Evolutionary conservation across 2,329 filamentous ascomycete species (phyloP), one percentile per base, ranked within the genome.

Genomic region (Periconia macrospinosa): DNA sequence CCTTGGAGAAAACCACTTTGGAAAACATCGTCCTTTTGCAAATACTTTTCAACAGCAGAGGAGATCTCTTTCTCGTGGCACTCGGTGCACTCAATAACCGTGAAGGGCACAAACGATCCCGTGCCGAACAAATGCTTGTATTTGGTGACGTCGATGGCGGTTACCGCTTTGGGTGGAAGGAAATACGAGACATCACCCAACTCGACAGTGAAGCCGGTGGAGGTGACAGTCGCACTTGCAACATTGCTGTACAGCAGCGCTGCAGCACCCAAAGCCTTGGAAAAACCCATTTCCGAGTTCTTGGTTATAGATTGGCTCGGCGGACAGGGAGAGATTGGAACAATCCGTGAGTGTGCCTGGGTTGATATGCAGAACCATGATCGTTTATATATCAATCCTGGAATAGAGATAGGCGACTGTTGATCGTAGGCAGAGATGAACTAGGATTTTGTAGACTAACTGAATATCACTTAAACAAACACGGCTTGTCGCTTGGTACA

Each of bases 101-200:
- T 77, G 47, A 79, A 58, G 1, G 76, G 75, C 11, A 72, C 65
- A 19, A 78, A 67, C 7, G 49, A 35, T 0, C 63, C 67, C 46
- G 60, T 54, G 14, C 50, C 55, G 30, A 66, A 61, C 1, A 50
- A 49, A 6, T 54, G 49, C 33, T 60, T 57, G n/a, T 71, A 54
- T 33, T 58, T 58, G 6, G 57, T 50, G 14, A 60, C 54, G n/a
- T 59, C 49, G 17, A 78, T 63, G 2, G 59, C 72, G 17, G 68
- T 68, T 1, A 76, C 64, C 3, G 71, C 60, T 15, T 68, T 68
- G 3, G 73, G 69, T 6, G 76, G 74, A 5, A 78, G 59, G 54
- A 76, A 78, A 59, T 77, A 78, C 2, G 70, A 59, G 11, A 75
- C 59, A 35, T 71, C 74, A 41, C 73, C 68, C 2, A 78, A 60